A percentile compares a stretch with the other conserved stretches of the same genome.
These are phyloP conservation scores for Castanopsis chinensis DNA, from an alignment of 306 rosid species.

Conservation along the genomic window DNA sequence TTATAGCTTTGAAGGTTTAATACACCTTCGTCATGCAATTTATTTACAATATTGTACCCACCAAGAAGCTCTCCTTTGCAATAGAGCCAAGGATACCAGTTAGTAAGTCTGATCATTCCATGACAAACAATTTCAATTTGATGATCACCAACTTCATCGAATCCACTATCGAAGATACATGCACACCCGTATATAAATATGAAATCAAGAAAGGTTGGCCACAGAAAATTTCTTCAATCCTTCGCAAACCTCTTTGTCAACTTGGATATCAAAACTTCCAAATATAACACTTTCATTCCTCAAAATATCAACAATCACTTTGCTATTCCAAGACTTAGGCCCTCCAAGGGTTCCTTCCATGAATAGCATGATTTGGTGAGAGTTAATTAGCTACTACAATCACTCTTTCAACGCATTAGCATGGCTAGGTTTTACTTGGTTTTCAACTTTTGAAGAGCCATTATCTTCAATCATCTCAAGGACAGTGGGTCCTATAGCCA, in stretches of 20 bases:
- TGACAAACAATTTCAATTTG: no score
- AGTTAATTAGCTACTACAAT: constrained; percentile 54
- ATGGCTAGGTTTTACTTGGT: constrained; percentile 39
- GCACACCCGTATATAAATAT: no score
- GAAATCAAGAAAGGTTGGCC: constrained; percentile 54
- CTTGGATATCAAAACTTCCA: constrained; percentile 77
- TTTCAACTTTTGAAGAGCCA: constrained; percentile 47
- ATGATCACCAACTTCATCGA: no score
- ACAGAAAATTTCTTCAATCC: constrained; percentile 77
- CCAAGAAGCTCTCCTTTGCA: constrained; percentile 18
- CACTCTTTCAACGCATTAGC: constrained; percentile 38
- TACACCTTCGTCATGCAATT: constrained; percentile 84
- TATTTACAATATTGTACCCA: no score
- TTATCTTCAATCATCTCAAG: constrained; percentile 58
- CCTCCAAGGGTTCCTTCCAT: constrained; percentile 87
- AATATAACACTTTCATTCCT: constrained; percentile 70
- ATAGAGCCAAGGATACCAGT: constrained; percentile 63
- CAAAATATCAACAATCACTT: constrained; percentile 66
- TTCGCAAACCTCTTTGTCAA: constrained; percentile 68
- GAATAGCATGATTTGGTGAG: constrained; percentile 68
- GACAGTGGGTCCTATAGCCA: constrained; percentile 68
- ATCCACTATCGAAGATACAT: no score
- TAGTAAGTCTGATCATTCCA: no score
- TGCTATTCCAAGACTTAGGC: constrained; percentile 79
- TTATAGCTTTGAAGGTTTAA: neutral